Conservation (phyloP, 176 grass and related monocot species). For the Avena atlantica region DNA sequence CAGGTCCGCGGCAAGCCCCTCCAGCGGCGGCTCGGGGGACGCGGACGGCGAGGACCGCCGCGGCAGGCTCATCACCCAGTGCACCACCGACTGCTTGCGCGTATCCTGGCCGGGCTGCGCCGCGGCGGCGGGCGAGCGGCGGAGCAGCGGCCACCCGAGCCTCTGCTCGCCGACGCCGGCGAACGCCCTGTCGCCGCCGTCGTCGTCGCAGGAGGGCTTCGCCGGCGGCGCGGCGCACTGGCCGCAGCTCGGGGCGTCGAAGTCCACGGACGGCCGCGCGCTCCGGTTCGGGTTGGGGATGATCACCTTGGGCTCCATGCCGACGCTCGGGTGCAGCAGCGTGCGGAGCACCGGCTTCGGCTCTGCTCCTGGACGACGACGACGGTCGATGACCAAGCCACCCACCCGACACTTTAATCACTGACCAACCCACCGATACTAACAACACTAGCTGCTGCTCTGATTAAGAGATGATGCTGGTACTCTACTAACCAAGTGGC, state of each 20-base stretch:
- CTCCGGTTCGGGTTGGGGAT: slow-evolving; percentile 69
- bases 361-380: slow-evolving; percentile 60
- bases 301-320: slow-evolving; percentile 71
- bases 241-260: slow-evolving; percentile 38
- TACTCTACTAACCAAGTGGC: slow-evolving; percentile 58
- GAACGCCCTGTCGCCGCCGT: neutral
- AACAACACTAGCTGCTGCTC: neutral
- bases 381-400: neutral
- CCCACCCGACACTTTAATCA: slow-evolving; percentile 24
- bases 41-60: slow-evolving; percentile 45
- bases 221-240: neutral
- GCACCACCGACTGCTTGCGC: slow-evolving; percentile 86
- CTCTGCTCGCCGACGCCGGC: slow-evolving; percentile 39
- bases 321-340: slow-evolving; percentile 76
- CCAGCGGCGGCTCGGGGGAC: slow-evolving; percentile 36
- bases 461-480: neutral
- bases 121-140: slow-evolving; percentile 17
- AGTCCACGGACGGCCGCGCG: slow-evolving; percentile 46
- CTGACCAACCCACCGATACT: slow-evolving; percentile 28
- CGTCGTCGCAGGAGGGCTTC: slow-evolving; percentile 30
- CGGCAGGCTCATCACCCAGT: slow-evolving; percentile 97
- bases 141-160: slow-evolving; percentile 90
- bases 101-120: neutral
- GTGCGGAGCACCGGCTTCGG: slow-evolving; percentile 63
- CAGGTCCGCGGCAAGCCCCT: slow-evolving; percentile 58